Conservation (phyloP, 345 rosid genomes). For the Boechera stricta region DNA sequence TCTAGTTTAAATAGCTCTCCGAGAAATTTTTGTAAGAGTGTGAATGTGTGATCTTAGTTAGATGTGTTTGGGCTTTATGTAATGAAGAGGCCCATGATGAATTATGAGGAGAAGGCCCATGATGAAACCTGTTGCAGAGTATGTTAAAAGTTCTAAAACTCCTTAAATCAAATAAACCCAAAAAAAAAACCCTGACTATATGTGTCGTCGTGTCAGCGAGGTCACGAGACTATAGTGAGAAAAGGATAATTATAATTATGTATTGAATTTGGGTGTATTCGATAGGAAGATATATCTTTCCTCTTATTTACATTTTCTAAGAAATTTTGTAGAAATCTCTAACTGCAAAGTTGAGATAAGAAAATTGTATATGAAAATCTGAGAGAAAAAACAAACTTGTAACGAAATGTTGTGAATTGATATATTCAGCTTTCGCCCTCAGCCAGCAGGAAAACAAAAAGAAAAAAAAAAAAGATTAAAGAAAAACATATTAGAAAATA, state of each 20-base stretch:
- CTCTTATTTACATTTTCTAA: neutral
- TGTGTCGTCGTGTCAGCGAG: neutral
- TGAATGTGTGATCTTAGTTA: neutral
- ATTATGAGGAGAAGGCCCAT: neutral
- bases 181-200: neutral
- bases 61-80: neutral
- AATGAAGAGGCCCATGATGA: neutral
- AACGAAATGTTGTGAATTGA: neutral
- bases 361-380: neutral
- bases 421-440: neutral
- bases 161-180: neutral
- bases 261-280: neutral
- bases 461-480: neutral
- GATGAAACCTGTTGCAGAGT: neutral
- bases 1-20: neutral
- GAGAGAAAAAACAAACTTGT: neutral
- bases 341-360: too few relatives aligned
- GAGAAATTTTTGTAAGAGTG: neutral
- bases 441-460: neutral
- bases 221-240: slow-evolving; percentile 16
- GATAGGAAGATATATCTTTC: slow-evolving; percentile 2
- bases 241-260: neutral
- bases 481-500: neutral
- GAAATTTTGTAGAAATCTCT: neutral
- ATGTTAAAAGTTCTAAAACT: neutral